Base-by-base conservation (phyloP, 176 grass and related monocot genomes). In the Avena insularis region DNA sequence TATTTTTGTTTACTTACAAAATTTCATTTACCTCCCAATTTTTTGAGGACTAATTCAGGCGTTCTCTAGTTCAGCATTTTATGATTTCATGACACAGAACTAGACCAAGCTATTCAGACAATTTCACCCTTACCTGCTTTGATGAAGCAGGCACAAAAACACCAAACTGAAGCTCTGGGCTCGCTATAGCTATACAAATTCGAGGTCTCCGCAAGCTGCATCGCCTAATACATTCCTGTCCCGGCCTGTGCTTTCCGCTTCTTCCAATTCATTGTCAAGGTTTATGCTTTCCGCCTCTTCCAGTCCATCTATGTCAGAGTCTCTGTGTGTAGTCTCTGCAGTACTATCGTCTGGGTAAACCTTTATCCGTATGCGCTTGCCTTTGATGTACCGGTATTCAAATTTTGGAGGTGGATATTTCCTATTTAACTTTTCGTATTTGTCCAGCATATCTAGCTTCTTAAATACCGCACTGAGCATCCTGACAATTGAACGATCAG, bases 361-460 rank as follows among this genome's bases (percentile, higher is more conserved):
- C 81, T 50, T 93, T 35, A 94, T 88, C 71, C 87, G 94, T 56
- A 93, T 84, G 78, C 97, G 94, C 73, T 94, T 98, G 66, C 92
- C 94, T 91, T 93, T 96, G 68, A 91, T 91, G 84, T 96, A 91
- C 43, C 90, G 87, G 40, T 93, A 96, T 78, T 94, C 92, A 92
- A 91, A 94, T 91, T 89, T 93, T 38, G 94, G 92, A 0, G 89
- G 94, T 69, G 94, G 94, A 65, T 98, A 98, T 84, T 98, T 98
- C 25, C 75, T 93, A 40, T 93, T 94, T 71, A 98, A 90, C 74
- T 91, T 96, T 65, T 96, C 85, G 7, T 90, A 94, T 90, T 96
- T 99, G 79, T 99, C 94, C 68, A 91, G 36, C 94, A 99, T 99
- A 54, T 83, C 91, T 78, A 99, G 78, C 83, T 93, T 94, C 85